Conservation (phyloP, 2,329 filamentous ascomycete species). For the Paracoccidioides lutzii region DNA sequence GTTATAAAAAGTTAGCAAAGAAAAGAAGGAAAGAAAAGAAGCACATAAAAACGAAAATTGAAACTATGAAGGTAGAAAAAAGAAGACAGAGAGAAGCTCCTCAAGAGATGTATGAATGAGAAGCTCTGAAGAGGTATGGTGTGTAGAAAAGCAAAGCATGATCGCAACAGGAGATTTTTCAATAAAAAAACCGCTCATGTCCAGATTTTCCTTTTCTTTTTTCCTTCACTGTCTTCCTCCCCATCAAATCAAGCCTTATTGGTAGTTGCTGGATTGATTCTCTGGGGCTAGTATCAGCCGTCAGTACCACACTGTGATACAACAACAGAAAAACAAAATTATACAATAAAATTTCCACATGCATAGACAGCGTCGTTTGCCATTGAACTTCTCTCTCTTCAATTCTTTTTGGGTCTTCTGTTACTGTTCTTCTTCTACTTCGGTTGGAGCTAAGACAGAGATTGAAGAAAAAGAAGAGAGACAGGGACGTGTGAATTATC, state of each 20-base stretch:
- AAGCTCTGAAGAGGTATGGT: too few species aligned
- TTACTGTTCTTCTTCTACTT: neutral
- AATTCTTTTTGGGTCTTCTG: too few species aligned
- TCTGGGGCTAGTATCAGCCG: constrained; percentile 18
- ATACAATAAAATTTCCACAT: constrained; percentile 2
- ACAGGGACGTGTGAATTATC: constrained; percentile 17
- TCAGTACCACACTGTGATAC: constrained; percentile 17
- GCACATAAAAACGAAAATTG: too few species aligned
- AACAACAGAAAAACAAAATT: constrained; percentile 8
- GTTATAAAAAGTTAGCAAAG: neutral
- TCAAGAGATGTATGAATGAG: too few species aligned
- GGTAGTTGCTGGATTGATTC: constrained; percentile 19
- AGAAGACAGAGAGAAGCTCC: too few species aligned
- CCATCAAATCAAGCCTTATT: constrained; percentile 11
- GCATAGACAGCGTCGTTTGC: neutral
- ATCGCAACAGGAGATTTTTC: too few species aligned
- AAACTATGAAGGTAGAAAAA: too few species aligned
- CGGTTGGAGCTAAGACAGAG: neutral
- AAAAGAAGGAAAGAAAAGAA: too few species aligned
- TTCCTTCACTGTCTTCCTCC: neutral
- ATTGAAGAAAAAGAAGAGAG: constrained; percentile 3
- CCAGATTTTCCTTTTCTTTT: neutral
- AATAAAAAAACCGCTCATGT: neutral
- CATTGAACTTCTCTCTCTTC: too few species aligned
- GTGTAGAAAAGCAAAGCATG: too few species aligned